Percentiles rank a stretch among this genome's conserved stretches.
Conservation (phyloP, 176 grass and related monocot genomes). For the Guadua angustifolia region DNA sequence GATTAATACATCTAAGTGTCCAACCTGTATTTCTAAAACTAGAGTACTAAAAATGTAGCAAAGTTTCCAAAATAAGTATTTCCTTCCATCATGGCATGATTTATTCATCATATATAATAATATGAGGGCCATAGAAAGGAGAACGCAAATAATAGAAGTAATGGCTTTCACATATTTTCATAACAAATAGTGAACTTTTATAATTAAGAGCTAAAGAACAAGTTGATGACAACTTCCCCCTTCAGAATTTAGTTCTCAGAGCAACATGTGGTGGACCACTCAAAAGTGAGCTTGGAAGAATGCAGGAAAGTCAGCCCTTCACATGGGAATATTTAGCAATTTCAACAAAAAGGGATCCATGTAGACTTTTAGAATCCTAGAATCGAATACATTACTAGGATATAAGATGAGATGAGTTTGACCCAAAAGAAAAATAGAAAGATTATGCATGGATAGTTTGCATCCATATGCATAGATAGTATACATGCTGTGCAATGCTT, state of each 20-base stretch:
- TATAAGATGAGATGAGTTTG: slow-evolving; percentile 29
- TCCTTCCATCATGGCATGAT: slow-evolving; percentile 18
- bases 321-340: slow-evolving; percentile 39
- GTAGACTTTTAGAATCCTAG: slow-evolving; percentile 31
- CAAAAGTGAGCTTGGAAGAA: slow-evolving; percentile 37
- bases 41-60: background rate
- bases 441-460: background rate
- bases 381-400: slow-evolving; percentile 22
- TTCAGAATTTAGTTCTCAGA: slow-evolving; percentile 35
- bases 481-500: background rate
- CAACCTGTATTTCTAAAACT: background rate
- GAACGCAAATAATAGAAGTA: slow-evolving; percentile 13
- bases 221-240: slow-evolving; percentile 18
- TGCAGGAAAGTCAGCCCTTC: slow-evolving; percentile 36
- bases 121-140: background rate
- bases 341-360: slow-evolving; percentile 24
- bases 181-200: slow-evolving; percentile 16
- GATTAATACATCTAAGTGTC: background rate
- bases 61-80: slow-evolving; percentile 16
- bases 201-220: slow-evolving; percentile 32
- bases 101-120: slow-evolving; percentile 10
- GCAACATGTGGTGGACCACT: slow-evolving; percentile 34
- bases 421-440: slow-evolving; percentile 16
- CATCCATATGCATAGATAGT: background rate
- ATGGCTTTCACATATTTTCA: background rate